These are phyloP conservation scores for Teratosphaeria pseudoeucalypti DNA, from an alignment of 2,329 filamentous ascomycete species.

Conservation along the genomic window DNA sequence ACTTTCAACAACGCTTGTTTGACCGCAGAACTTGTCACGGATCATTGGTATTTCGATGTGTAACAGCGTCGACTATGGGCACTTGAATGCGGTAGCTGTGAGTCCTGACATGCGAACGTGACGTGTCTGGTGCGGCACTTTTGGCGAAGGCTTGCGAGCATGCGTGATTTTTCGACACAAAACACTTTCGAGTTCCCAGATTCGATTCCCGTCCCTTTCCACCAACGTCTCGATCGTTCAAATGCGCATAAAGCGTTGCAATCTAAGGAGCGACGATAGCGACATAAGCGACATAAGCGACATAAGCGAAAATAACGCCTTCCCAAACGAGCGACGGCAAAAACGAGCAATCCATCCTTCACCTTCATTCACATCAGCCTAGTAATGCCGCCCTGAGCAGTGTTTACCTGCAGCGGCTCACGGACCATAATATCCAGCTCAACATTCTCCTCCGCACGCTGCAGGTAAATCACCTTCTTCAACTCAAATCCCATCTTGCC, in stretches of 20 bases:
- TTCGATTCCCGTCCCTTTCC: no score
- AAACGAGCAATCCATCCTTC: background rate
- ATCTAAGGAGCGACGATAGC: background rate
- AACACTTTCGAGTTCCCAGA: no score
- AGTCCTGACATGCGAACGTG: background rate
- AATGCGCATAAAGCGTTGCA: background rate
- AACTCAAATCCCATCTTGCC: slow-evolving; percentile 62
- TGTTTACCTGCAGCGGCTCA: slow-evolving; percentile 43
- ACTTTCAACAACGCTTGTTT: background rate
- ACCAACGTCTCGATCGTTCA: background rate
- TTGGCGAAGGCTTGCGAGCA: background rate
- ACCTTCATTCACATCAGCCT: background rate
- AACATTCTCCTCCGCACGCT: slow-evolving; percentile 48
- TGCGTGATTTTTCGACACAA: background rate
- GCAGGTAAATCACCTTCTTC: slow-evolving; percentile 52
- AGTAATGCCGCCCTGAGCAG: background rate
- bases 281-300: background rate
- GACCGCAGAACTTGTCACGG: no score
- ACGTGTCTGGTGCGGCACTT: background rate
- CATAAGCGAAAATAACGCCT: background rate
- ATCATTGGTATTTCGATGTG: no score
- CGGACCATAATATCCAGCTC: slow-evolving; percentile 72
- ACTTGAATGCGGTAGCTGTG: background rate
- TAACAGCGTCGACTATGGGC: no score
- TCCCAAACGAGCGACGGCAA: background rate